Percentiles rank a stretch among this genome's conserved stretches.
These are phyloP conservation scores for Xylaria multiplex DNA, from an alignment of 2,329 filamentous ascomycete species.

Conservation along the genomic window DNA sequence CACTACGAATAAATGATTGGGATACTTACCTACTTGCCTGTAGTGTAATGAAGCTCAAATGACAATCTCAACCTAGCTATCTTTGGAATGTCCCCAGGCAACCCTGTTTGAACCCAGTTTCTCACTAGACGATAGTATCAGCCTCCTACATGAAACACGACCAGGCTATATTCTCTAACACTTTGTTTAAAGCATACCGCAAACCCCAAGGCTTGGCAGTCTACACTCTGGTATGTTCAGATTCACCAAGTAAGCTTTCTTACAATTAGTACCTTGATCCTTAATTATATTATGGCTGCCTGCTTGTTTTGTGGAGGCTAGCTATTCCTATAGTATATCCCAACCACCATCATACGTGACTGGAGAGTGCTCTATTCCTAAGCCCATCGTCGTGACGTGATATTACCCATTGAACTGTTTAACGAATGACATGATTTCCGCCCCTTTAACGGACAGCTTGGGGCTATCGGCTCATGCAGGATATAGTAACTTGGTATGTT, in stretches of 20 bases:
- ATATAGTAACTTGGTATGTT: slow-evolving; percentile 34
- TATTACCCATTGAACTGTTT: slow-evolving; percentile 14
- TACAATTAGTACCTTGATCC: not conserved
- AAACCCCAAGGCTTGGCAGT: slow-evolving; percentile 14
- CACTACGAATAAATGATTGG: not conserved
- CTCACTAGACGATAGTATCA: slow-evolving; percentile 27
- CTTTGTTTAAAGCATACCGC: slow-evolving; percentile 9
- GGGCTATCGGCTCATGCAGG: slow-evolving; percentile 17
- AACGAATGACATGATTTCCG: slow-evolving; percentile 34
- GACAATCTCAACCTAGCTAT: not conserved
- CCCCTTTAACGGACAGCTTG: slow-evolving; percentile 19
- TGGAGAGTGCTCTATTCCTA: slow-evolving; percentile 32
- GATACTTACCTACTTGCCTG: not conserved
- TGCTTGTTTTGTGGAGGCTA: slow-evolving; percentile 15
- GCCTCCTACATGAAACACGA: slow-evolving; percentile 32
- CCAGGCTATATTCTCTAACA: slow-evolving; percentile 14
- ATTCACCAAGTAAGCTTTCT: slow-evolving; percentile 1
- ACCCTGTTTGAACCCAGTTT: slow-evolving; percentile 3
- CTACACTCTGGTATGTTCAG: not conserved
- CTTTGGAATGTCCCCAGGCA: not conserved
- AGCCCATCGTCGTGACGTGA: slow-evolving; percentile 19
- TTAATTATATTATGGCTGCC: slow-evolving; percentile 33
- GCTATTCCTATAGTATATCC: slow-evolving; percentile 23
- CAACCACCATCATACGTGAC: slow-evolving; percentile 20
- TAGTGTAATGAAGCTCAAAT: not conserved